A percentile compares a stretch with the other conserved stretches of the same genome.
phyloP scores from a whole-genome alignment of 176 grass and related monocot species.

The Zoysia japonica region DNA sequence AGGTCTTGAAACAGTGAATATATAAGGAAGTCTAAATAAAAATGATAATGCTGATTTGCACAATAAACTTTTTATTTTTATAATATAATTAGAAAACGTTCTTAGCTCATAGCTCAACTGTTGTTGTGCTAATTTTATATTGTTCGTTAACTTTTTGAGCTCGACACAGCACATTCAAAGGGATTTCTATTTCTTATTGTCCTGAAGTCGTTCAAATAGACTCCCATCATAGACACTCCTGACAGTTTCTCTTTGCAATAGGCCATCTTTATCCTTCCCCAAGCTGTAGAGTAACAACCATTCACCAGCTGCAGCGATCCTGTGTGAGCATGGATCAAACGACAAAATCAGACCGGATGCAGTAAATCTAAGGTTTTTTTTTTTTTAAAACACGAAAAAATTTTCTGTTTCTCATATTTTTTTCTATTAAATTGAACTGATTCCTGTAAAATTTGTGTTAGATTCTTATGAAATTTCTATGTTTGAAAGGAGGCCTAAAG shows the following conservation, averaged over 20 bases:
- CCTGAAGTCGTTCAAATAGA: slow-evolving; percentile 54
- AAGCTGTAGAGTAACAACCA: slow-evolving; percentile 55
- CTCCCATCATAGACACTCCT: slow-evolving; percentile 56
- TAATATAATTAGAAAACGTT: background rate
- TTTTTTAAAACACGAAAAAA: too few species aligned
- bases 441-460: too few species aligned
- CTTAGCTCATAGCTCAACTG: background rate
- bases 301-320: slow-evolving; percentile 25
- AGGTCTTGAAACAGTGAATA: too few species aligned
- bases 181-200: slow-evolving; percentile 49
- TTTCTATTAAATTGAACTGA: background rate
- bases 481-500: too few species aligned
- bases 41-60: too few species aligned
- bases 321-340: background rate
- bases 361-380: too few species aligned
- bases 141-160: background rate
- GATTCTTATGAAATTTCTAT: too few species aligned
- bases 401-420: too few species aligned
- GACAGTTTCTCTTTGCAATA: slow-evolving; percentile 46
- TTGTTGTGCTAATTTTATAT: background rate
- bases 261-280: slow-evolving; percentile 54
- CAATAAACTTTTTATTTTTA: too few species aligned
- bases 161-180: background rate
- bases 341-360: background rate
- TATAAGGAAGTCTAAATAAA: too few species aligned